Evolutionary conservation across 1,284 basidiomycete genomes (phyloP).

Genomic region (Naganishia sp.): DNA sequence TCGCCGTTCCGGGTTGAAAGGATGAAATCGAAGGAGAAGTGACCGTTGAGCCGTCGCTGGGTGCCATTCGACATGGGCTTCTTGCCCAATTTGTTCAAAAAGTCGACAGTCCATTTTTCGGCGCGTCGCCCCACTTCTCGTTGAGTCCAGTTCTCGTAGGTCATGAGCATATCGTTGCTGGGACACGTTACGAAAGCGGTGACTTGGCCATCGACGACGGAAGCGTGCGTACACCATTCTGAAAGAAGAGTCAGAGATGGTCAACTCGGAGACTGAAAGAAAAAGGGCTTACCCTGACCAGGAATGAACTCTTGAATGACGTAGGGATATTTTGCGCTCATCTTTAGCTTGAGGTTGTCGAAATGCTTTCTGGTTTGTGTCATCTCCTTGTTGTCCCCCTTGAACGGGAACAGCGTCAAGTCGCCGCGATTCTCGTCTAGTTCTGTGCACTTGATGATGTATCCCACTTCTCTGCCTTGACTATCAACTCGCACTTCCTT

Average conservation of each 20-base stretch:
- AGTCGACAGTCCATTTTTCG: constrained; percentile 49
- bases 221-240: constrained; percentile 56
- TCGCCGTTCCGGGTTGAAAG: constrained; percentile 43
- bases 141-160: constrained; percentile 50
- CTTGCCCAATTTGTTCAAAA: constrained; percentile 44
- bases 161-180: constrained; percentile 57
- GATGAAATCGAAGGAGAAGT: constrained; percentile 57
- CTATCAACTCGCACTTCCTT: constrained; percentile 29
- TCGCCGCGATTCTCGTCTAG: constrained; percentile 54
- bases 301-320: constrained; percentile 48
- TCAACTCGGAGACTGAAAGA: neutral
- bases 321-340: constrained; percentile 44
- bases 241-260: neutral
- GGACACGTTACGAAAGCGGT: constrained; percentile 56
- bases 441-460: constrained; percentile 51
- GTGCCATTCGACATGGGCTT: constrained; percentile 40
- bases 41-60: constrained; percentile 46
- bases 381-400: constrained; percentile 38
- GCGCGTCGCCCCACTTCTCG: constrained; percentile 46
- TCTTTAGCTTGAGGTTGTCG: constrained; percentile 38
- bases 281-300: constrained; percentile 41
- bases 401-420: constrained; percentile 53
- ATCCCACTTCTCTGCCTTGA: constrained; percentile 37
- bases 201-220: constrained; percentile 51
- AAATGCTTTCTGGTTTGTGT: constrained; percentile 39